phyloP scores from a whole-genome alignment of 148 eudicot genomes.

The Mesembryanthemum crystallinum region DNA sequence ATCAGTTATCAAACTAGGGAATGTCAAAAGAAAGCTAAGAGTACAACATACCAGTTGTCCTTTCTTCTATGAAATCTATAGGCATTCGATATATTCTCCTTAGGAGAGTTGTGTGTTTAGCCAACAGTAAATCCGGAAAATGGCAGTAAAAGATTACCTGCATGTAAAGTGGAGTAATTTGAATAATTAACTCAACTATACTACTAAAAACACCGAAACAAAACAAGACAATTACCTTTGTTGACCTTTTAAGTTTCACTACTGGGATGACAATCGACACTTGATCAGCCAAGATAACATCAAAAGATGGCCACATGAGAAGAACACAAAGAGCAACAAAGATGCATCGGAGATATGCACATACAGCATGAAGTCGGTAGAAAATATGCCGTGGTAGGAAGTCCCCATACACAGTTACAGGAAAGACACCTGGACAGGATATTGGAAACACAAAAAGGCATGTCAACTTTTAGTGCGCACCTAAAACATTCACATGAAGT shows the following conservation, averaged over 20 bases:
- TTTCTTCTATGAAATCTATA: conserved; percentile 79
- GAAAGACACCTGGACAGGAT: conserved; percentile 57
- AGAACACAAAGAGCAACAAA: conserved; percentile 78
- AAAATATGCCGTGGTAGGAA: conserved; percentile 85
- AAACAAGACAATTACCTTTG: conserved; percentile 48
- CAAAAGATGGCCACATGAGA: conserved; percentile 80
- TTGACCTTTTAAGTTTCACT: conserved; percentile 57
- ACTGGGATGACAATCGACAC: conserved; percentile 82
- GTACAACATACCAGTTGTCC: conserved; percentile 65
- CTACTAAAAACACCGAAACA: background rate
- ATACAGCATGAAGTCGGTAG: conserved; percentile 87
- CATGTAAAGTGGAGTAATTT: conserved; percentile 7
- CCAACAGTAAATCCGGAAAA: conserved; percentile 93
- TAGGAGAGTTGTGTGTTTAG: conserved; percentile 72
- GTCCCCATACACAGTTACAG: conserved; percentile 83
- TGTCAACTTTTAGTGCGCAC: background rate
- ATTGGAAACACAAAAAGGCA: background rate
- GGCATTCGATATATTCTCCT: conserved; percentile 87
- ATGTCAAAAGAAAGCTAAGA: conserved; percentile 15
- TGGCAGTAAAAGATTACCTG: conserved; percentile 96
- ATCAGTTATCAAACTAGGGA: conserved; percentile 1
- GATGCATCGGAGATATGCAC: conserved; percentile 87
- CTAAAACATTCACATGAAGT: background rate
- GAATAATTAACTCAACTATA: background rate
- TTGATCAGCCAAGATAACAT: conserved; percentile 83